phyloP scores from a whole-genome alignment of 2,329 filamentous ascomycete genomes.

The Penicillium occitanis region DNA sequence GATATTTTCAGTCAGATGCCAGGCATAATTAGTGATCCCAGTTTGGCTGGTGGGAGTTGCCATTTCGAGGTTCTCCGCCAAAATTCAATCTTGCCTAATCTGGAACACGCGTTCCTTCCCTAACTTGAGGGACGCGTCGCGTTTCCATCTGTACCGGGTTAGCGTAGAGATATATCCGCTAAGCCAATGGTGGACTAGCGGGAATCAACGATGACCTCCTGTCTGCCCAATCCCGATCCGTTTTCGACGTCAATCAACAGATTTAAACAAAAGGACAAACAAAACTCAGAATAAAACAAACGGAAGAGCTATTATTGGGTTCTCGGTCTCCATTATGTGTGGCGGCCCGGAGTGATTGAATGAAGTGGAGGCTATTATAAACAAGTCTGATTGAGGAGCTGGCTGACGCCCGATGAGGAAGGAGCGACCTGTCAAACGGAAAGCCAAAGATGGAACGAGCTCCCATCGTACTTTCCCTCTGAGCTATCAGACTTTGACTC shows the following conservation, averaged over 20 bases:
- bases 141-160: not conserved
- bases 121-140: not conserved
- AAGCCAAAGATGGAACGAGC: not conserved
- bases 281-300: not conserved
- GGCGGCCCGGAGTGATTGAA: not conserved
- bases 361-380: not conserved
- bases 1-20: not conserved
- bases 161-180: not conserved
- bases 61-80: not conserved
- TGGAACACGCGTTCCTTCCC: conserved; percentile 7
- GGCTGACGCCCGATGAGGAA: conserved; percentile 29
- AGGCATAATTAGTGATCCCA: not conserved
- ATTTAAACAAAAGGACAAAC: not conserved
- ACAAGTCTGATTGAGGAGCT: conserved; percentile 29
- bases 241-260: not conserved
- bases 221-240: not conserved
- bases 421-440: conserved; percentile 31
- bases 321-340: not conserved
- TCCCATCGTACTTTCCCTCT: not conserved
- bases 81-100: conserved; percentile 18
- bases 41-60: not conserved
- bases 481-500: not conserved
- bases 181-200: not conserved
- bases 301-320: not conserved
- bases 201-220: not conserved